A percentile compares a stretch with the other conserved stretches of the same genome.
phyloP scores from a whole-genome alignment of 2,329 filamentous ascomycete genomes.

The Rosellinia necatrix region DNA sequence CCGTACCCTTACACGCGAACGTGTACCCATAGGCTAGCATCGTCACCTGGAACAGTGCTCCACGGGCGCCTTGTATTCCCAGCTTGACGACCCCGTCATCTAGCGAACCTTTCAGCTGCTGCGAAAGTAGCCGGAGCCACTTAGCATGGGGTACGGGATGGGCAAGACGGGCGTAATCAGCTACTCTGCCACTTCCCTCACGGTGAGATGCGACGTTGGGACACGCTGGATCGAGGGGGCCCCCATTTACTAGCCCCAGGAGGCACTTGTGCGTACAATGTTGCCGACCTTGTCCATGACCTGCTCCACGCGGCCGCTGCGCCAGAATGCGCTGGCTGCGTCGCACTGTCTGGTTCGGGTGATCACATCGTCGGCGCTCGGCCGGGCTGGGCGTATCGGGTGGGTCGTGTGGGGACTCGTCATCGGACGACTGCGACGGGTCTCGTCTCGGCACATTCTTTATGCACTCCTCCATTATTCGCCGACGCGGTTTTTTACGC shows the following conservation, averaged over 20 bases:
- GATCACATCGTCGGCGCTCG: conserved; percentile 9
- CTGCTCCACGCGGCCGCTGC: conserved; percentile 12
- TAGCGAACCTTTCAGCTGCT: conserved; percentile 39
- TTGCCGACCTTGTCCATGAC: conserved; percentile 18
- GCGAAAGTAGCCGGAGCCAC: conserved; percentile 39
- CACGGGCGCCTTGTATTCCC: conserved; percentile 40
- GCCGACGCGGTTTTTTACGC: background rate
- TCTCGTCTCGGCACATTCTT: background rate
- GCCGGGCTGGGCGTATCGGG: conserved; percentile 20
- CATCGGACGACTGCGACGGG: conserved; percentile 13
- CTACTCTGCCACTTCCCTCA: background rate
- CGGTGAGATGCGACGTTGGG: conserved; percentile 10
- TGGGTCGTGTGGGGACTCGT: conserved; percentile 18
- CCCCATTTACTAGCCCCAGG: conserved; percentile 7
- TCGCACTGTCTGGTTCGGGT: conserved; percentile 17
- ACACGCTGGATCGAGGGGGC: background rate
- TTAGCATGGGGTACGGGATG: conserved; percentile 9
- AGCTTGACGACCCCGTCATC: conserved; percentile 41
- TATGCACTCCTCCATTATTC: background rate
- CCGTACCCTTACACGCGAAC: conserved; percentile 49
- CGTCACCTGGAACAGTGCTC: conserved; percentile 48
- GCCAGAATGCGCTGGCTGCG: conserved; percentile 30
- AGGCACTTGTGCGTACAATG: conserved; percentile 21
- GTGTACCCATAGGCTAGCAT: conserved; percentile 49
- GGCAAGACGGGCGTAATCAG: background rate